These are phyloP conservation scores for Sclerotinia spermophila DNA, from an alignment of 2,329 filamentous ascomycete species.

Conservation along the genomic window DNA sequence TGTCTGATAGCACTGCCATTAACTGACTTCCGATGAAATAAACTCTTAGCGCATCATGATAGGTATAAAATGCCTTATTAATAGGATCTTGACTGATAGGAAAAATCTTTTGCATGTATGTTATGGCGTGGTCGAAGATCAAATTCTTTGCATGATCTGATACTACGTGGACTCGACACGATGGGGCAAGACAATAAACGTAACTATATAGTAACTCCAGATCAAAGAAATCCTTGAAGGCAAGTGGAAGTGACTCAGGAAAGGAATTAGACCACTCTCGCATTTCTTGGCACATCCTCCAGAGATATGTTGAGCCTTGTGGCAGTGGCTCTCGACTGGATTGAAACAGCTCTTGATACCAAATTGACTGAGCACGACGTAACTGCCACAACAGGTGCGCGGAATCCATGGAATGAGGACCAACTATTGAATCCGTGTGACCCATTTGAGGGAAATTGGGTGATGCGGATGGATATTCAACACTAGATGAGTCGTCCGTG, in stretches of 20 bases:
- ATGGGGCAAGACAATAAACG: constrained; percentile 83
- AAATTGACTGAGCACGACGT: constrained; percentile 79
- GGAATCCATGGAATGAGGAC: constrained; percentile 56
- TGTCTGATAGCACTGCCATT: constrained; percentile 56
- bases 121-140: constrained; percentile 81
- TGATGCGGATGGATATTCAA: constrained; percentile 64
- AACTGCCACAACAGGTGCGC: constrained; percentile 78
- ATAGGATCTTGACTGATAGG: constrained; percentile 58
- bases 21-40: constrained; percentile 70
- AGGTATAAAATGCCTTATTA: constrained; percentile 70
- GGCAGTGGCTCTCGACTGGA: constrained; percentile 65
- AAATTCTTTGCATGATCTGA: constrained; percentile 73
- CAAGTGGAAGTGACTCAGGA: constrained; percentile 59
- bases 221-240: constrained; percentile 74
- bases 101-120: constrained; percentile 74
- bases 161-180: constrained; percentile 66
- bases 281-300: constrained; percentile 73
- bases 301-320: constrained; percentile 68
- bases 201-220: constrained; percentile 89
- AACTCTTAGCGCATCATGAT: constrained; percentile 80
- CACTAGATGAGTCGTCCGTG: constrained; percentile 81
- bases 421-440: constrained; percentile 40
- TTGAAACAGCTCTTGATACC: constrained; percentile 87
- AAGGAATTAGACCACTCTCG: constrained; percentile 78
- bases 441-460: constrained; percentile 32